Base-by-base conservation (phyloP, 2,329 filamentous ascomycete genomes). In the Beauveria medogensis region DNA sequence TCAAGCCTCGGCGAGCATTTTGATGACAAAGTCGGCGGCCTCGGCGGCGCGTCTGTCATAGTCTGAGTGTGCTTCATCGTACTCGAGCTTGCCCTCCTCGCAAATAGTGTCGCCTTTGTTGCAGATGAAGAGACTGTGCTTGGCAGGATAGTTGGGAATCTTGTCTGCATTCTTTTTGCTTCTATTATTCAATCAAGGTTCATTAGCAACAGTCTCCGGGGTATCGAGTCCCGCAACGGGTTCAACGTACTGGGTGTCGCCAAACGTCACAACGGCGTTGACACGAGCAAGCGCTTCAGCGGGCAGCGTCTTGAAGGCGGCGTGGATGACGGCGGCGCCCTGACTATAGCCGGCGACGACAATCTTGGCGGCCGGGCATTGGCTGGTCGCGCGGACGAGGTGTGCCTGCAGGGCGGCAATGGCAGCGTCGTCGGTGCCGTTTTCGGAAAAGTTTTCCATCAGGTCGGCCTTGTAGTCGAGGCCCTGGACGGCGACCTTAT, bases 311-410 rank as follows among this genome's bases (percentile, higher is more conserved):
- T 69, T 66, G 5, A 70, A 65, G 2, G 69, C 68, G 40, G 66
- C 66, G 48, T 70, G 69, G 3, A 66, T 66, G 41, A 71, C 58
- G 14, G 69, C 69, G 9, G 69, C 68, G 12, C 69, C 72, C 43
- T 72, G 75, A 68, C 72, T 75, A 65, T 77, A 78, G 5, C 75
- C 75, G 20, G 73, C 73, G 18, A 71, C 69, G 18, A 76, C 70
- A 48, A 78, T 65, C 16, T 67, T 68, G 5, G 73, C 72, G 61
- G 67, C 61, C 6, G 73, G 73, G 63, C 75, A 77, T 46, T 75
- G 72, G 5, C 63, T 65, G 50, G 71, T 37, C 34, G 34, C 34
- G 34, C 34, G 12, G 65, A 77, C 71, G 18, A 76, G 68, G 1
- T 67, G 62, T n/a, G 68, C 20, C 3, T 12, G 66, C 60, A 72